Evolutionary conservation across 495 filamentous ascomycete genomes (phyloP).

Genomic region (Beverwykella pulmonaria): DNA sequence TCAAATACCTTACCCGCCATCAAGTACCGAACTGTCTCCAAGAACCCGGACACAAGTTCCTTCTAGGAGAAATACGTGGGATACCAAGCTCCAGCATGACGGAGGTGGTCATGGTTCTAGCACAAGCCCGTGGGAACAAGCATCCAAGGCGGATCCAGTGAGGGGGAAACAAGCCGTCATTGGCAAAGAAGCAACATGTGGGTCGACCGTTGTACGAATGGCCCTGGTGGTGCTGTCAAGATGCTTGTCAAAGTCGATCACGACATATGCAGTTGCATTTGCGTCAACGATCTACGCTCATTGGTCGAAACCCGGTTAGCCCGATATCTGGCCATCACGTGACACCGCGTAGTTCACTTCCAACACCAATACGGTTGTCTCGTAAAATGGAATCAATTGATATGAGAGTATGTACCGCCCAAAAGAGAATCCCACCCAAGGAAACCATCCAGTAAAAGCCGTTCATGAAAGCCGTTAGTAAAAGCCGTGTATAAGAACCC

Average conservation of each 20-base stretch:
- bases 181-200: not conserved
- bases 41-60: not conserved
- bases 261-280: conserved; percentile 17
- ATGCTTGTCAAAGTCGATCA: conserved; percentile 17
- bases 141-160: not conserved
- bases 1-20: not conserved
- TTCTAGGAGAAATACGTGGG: not conserved
- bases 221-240: conserved; percentile 2
- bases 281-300: conserved; percentile 4
- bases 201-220: not conserved
- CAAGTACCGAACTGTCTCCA: not conserved
- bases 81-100: not conserved
- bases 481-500: too few species aligned
- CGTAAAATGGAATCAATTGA: too few species aligned
- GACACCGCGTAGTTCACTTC: not conserved
- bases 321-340: not conserved
- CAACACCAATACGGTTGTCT: too few species aligned
- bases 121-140: not conserved
- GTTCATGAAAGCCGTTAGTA: too few species aligned
- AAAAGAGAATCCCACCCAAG: too few species aligned
- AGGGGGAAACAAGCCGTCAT: not conserved
- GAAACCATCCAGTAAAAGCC: too few species aligned
- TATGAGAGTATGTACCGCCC: too few species aligned
- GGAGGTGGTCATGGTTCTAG: conserved; percentile 8
- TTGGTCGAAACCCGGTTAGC: not conserved